These are phyloP conservation scores for Sphaerulina musiva DNA, from an alignment of 2,329 filamentous ascomycete species.

Conservation along the genomic window DNA sequence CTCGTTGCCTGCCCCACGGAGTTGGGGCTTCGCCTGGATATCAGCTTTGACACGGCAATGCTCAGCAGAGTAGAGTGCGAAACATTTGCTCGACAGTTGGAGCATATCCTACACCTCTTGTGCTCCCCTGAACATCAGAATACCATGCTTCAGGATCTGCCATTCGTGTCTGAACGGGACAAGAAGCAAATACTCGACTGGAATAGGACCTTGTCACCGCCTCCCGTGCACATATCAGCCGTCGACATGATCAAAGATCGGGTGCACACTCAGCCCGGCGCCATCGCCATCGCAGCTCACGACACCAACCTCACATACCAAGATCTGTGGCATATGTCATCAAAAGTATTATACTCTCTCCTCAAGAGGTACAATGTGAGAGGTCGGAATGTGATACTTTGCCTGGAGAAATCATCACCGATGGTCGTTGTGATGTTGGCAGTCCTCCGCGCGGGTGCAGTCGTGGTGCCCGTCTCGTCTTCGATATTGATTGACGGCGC, in stretches of 20 bases:
- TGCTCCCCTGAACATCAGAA: not conserved
- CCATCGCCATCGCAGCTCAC: not conserved
- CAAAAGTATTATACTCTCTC: not conserved
- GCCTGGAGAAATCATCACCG: conserved; percentile 28
- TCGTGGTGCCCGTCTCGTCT: not conserved
- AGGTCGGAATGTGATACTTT: conserved; percentile 18
- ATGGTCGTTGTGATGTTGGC: conserved; percentile 25
- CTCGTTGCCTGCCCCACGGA: not conserved
- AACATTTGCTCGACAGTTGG: conserved; percentile 3
- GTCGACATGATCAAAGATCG: not conserved
- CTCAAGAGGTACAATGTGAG: conserved; percentile 6
- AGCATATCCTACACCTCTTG: conserved; percentile 4
- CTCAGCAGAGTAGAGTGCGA: conserved; percentile 1
- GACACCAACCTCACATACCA: conserved; percentile 1
- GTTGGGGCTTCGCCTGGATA: not conserved
- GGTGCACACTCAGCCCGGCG: not conserved
- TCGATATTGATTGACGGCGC: conserved; percentile 12
- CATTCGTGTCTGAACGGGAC: not conserved
- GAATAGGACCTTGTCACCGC: not conserved
- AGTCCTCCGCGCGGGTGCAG: conserved; percentile 30
- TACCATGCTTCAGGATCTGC: not conserved
- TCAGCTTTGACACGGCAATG: conserved; percentile 1
- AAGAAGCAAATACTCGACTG: not conserved
- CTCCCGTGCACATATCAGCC: not conserved
- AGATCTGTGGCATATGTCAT: conserved; percentile 2